These are phyloP conservation scores for Nakataea oryzae DNA, from an alignment of 2,329 filamentous ascomycete genomes.

Conservation along the genomic window DNA sequence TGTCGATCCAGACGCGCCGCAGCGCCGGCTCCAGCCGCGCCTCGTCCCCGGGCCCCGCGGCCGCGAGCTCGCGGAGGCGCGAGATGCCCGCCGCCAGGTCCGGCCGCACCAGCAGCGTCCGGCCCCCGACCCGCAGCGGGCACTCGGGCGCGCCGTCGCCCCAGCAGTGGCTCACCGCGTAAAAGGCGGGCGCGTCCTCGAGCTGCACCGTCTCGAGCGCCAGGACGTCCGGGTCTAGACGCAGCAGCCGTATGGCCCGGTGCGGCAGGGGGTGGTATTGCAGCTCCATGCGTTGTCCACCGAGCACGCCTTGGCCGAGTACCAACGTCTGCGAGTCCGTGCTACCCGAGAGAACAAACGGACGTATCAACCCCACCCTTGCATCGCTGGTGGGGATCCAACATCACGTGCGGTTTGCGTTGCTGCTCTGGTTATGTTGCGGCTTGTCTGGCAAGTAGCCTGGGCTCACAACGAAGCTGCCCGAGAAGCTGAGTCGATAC, in stretches of 20 bases:
- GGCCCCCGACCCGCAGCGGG: neutral
- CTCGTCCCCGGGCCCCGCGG: neutral
- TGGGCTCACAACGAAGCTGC: too few relatives aligned
- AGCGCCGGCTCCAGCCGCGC: neutral
- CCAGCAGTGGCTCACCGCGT: neutral
- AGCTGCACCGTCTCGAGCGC: neutral
- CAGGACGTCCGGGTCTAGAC: neutral
- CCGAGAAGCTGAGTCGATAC: too few relatives aligned
- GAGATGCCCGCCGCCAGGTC: neutral
- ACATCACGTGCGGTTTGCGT: too few relatives aligned
- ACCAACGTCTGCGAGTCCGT: too few relatives aligned
- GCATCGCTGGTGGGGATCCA: too few relatives aligned
- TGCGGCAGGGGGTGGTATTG: neutral
- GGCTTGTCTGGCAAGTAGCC: too few relatives aligned
- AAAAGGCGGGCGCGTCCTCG: neutral
- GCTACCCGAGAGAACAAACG: too few relatives aligned
- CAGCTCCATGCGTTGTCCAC: too few relatives aligned
- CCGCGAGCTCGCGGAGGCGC: neutral
- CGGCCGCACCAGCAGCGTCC: neutral
- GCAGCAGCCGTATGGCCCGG: neutral
- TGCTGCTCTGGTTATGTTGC: too few relatives aligned
- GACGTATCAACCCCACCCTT: too few relatives aligned
- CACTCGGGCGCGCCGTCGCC: neutral
- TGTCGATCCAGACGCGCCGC: neutral
- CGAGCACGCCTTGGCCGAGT: too few relatives aligned